A percentile compares a stretch with the other conserved stretches of the same genome.
These are phyloP conservation scores for Dictyostelium intermedium DNA, from an alignment of 78 protist genomes.

Conservation along the genomic window DNA sequence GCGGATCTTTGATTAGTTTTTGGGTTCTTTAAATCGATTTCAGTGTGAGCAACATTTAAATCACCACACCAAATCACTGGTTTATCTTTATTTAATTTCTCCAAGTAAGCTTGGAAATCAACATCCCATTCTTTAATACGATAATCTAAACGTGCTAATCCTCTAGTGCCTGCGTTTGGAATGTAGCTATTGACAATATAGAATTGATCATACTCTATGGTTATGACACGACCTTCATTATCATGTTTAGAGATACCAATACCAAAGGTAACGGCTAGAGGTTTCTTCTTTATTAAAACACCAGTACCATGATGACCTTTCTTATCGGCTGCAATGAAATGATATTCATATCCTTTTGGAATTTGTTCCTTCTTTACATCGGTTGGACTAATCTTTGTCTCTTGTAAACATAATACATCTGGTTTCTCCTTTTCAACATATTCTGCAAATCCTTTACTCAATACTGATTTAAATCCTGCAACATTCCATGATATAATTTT, in stretches of 20 bases:
- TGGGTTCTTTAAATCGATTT: constrained; percentile 83
- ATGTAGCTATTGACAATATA: constrained; percentile 78
- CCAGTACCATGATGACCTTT: constrained; percentile 68
- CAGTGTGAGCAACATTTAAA: constrained; percentile 81
- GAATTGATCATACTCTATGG: constrained; percentile 73
- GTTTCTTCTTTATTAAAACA: constrained; percentile 44
- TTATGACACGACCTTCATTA: constrained; percentile 82
- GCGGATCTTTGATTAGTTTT: constrained; percentile 74
- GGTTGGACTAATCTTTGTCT: constrained; percentile 74
- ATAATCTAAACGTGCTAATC: constrained; percentile 29
- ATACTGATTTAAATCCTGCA: constrained; percentile 68
- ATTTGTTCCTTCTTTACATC: background rate
- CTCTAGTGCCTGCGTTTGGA: constrained; percentile 79
- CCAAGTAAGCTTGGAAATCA: constrained; percentile 56
- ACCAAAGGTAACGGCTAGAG: constrained; percentile 54
- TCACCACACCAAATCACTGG: constrained; percentile 89
- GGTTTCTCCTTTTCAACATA: constrained; percentile 76
- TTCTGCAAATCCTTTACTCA: constrained; percentile 35
- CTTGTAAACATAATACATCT: constrained; percentile 86
- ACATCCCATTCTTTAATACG: constrained; percentile 85
- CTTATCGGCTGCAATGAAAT: constrained; percentile 4
- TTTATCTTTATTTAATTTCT: constrained; percentile 40
- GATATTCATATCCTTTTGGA: constrained; percentile 52
- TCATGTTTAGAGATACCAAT: constrained; percentile 76
- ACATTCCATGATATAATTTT: constrained; percentile 83